phyloP scores from a whole-genome alignment of 2,329 filamentous ascomycete genomes.

The Sclerotinia minor region DNA sequence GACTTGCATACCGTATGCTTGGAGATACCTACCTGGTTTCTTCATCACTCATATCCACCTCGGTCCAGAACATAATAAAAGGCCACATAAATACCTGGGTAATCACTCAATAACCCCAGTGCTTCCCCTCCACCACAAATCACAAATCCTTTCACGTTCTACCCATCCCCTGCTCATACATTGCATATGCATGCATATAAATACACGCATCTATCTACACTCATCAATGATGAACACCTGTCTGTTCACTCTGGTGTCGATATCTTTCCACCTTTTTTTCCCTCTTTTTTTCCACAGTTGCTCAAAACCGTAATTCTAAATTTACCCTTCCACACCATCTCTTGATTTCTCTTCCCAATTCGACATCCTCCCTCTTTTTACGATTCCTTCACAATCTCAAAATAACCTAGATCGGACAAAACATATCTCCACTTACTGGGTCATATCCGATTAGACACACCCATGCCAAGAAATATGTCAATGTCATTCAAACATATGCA shows the following conservation, averaged over 20 bases:
- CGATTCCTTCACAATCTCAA: neutral
- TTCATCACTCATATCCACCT: slow-evolving; percentile 9
- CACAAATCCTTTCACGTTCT: neutral
- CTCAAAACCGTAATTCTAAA: neutral
- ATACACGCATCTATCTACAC: slow-evolving; percentile 6
- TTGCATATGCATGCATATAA: slow-evolving; percentile 17
- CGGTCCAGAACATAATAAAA: slow-evolving; percentile 1
- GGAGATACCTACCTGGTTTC: neutral
- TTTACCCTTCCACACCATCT: neutral
- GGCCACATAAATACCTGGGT: slow-evolving; percentile 8
- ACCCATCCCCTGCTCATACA: slow-evolving; percentile 11
- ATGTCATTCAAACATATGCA: slow-evolving; percentile 14
- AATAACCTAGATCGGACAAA: neutral
- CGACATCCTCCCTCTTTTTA: too few species aligned
- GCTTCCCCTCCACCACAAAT: neutral
- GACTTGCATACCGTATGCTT: neutral
- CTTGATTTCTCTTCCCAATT: neutral
- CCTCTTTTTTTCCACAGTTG: neutral
- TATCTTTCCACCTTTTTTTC: neutral
- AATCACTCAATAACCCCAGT: slow-evolving; percentile 1
- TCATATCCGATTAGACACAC: slow-evolving; percentile 10
- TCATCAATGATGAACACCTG: slow-evolving; percentile 2
- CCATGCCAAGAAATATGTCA: slow-evolving; percentile 8
- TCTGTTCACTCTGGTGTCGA: neutral
- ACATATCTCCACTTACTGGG: neutral